A percentile compares a stretch with the other conserved stretches of the same genome.
These are phyloP conservation scores for Vararia minispora DNA, from an alignment of 768 basidiomycete genomes.

Conservation along the genomic window DNA sequence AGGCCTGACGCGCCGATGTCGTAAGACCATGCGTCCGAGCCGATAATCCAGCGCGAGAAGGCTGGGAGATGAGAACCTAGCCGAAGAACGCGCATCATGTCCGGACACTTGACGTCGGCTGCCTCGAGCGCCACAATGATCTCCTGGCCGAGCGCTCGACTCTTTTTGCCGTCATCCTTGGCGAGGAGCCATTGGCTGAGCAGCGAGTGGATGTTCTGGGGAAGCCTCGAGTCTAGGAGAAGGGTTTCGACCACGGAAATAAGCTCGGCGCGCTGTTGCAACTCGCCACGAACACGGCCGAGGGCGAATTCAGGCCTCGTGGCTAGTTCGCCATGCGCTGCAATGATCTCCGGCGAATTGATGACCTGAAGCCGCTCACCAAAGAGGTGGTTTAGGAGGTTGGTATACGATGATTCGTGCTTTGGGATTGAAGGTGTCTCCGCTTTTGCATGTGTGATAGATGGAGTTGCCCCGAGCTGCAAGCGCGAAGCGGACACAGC, in stretches of 20 bases:
- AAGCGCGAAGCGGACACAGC: constrained; percentile 25
- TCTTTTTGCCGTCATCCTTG: constrained; percentile 59
- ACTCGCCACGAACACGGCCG: constrained; percentile 74
- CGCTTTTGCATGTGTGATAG: too few species aligned
- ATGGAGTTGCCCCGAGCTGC: constrained; percentile 32
- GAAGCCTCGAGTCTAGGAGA: constrained; percentile 37
- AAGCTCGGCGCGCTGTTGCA: constrained; percentile 61
- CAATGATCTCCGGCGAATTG: constrained; percentile 68
- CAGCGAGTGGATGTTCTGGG: constrained; percentile 49
- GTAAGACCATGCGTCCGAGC: constrained; percentile 95
- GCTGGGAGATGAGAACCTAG: constrained; percentile 51
- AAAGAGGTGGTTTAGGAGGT: constrained; percentile 74
- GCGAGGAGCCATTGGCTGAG: constrained; percentile 70
- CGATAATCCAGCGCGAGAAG: constrained; percentile 87
- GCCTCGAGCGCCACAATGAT: constrained; percentile 40
- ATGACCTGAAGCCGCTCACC: constrained; percentile 65
- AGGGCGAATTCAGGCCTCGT: constrained; percentile 89
- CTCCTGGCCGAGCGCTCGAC: constrained; percentile 42
- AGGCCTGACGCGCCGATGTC: constrained; percentile 91
- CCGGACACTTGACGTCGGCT: constrained; percentile 26
- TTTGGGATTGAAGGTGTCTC: constrained; percentile 58
- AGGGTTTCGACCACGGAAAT: constrained; percentile 51
- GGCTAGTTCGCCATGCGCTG: constrained; percentile 59
- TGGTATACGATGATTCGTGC: constrained; percentile 85
- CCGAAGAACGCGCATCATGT: constrained; percentile 45